Conservation (phyloP, 2,329 filamentous ascomycete genomes). For the Podosphaera xanthii region DNA sequence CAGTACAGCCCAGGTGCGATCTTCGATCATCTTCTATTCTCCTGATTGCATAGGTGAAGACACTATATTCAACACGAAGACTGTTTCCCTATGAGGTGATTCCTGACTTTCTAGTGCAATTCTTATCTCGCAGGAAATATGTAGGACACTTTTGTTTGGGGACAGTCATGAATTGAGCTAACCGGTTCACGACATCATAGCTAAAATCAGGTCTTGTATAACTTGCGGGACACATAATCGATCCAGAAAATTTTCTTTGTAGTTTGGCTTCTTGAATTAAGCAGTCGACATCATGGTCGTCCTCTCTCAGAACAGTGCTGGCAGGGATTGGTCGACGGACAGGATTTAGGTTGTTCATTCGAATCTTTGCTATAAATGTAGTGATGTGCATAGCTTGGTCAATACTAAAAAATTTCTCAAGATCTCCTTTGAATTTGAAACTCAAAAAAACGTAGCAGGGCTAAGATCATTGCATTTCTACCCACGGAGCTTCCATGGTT, state of each 20-base stretch:
- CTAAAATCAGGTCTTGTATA: background rate
- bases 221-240: background rate
- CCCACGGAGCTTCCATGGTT: too few relatives aligned
- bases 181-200: background rate
- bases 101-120: background rate
- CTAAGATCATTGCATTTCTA: too few relatives aligned
- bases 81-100: background rate
- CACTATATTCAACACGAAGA: background rate
- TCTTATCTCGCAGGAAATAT: background rate
- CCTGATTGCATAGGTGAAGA: background rate
- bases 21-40: background rate
- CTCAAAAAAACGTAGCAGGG: background rate
- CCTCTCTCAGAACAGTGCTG: background rate
- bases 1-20: background rate
- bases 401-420: background rate
- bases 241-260: background rate
- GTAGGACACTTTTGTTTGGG: background rate
- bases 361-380: background rate
- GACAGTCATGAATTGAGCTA: background rate
- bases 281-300: background rate
- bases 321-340: background rate
- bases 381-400: background rate
- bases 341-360: background rate
- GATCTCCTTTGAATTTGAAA: background rate
- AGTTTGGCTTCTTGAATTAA: background rate